These are phyloP conservation scores for Nothophytophthora sp. DNA, from an alignment of 352 stramenopile genomes.

Conservation along the genomic window DNA sequence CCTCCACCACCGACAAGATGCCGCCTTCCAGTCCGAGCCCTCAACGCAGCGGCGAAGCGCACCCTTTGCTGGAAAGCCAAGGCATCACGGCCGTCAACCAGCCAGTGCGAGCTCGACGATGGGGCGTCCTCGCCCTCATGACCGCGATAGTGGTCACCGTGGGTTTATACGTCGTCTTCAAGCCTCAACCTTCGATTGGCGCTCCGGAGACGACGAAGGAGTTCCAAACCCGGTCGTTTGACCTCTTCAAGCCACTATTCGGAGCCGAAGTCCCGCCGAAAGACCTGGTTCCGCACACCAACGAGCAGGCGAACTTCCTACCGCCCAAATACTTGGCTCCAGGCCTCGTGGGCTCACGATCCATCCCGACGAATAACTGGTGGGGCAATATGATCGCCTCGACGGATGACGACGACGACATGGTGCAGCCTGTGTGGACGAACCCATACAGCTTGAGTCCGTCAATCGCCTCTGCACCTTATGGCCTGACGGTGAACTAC, in stretches of 20 bases:
- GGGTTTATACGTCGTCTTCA: conserved; percentile 21
- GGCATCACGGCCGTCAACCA: neutral
- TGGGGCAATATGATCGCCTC: conserved; percentile 73
- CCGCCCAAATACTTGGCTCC: conserved; percentile 59
- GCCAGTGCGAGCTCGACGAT: conserved; percentile 5
- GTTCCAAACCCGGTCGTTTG: conserved; percentile 23
- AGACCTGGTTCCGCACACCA: conserved; percentile 26
- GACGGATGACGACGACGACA: conserved; percentile 26
- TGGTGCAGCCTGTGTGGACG: conserved; percentile 57
- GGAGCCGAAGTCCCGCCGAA: conserved; percentile 25
- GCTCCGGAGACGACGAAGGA: conserved; percentile 15
- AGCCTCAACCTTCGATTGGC: conserved; percentile 4
- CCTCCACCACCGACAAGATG: conserved; percentile 11
- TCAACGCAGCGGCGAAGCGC: conserved; percentile 15
- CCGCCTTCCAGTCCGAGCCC: conserved; percentile 10
- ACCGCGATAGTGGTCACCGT: conserved; percentile 15
- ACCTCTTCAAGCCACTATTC: conserved; percentile 34
- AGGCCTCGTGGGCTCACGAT: conserved; percentile 35
- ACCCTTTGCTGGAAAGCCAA: conserved; percentile 23
- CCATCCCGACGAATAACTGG: conserved; percentile 76
- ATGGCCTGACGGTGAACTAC: conserved; percentile 57
- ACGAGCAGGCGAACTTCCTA: conserved; percentile 35
- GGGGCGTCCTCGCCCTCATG: conserved; percentile 17
- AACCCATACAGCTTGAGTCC: conserved; percentile 67
- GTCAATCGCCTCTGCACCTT: conserved; percentile 34